Evolutionary conservation across 2,329 filamentous ascomycete genomes (phyloP).

Genomic region (Colletotrichum musicola): DNA sequence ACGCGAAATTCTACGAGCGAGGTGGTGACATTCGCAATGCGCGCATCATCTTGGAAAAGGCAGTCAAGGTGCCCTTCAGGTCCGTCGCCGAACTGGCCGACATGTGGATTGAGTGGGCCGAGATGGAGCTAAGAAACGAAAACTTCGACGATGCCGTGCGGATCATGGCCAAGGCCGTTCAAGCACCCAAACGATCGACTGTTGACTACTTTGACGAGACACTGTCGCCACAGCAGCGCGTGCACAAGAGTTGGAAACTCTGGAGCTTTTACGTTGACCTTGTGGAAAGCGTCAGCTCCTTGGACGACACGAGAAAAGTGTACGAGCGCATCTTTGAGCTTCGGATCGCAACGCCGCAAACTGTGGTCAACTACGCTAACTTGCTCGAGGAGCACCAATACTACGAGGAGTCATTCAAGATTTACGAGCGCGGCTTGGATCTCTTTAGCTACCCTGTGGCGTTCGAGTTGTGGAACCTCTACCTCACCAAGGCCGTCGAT

Average conservation of each 20-base stretch:
- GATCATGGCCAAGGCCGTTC: slow-evolving; percentile 97
- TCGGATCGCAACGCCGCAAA: slow-evolving; percentile 96
- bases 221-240: slow-evolving; percentile 91
- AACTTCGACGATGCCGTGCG: slow-evolving; percentile 95
- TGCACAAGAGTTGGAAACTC: slow-evolving; percentile 99
- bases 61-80: slow-evolving; percentile 97
- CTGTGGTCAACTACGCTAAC: slow-evolving; percentile 98
- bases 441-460: slow-evolving; percentile 99
- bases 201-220: slow-evolving; percentile 99
- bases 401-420: slow-evolving; percentile 97
- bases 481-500: slow-evolving; percentile 96
- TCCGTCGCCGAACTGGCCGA: slow-evolving; percentile 97
- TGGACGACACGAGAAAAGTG: slow-evolving; percentile 93
- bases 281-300: slow-evolving; percentile 90
- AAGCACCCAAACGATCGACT: slow-evolving; percentile 95
- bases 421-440: slow-evolving; percentile 95
- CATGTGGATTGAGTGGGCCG: slow-evolving; percentile 99
- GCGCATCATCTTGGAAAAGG: slow-evolving; percentile 95
- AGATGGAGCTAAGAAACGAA: slow-evolving; percentile 96
- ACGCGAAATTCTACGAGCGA: slow-evolving; percentile 95
- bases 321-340: slow-evolving; percentile 99
- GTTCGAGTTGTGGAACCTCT: slow-evolving; percentile 98
- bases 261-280: slow-evolving; percentile 99
- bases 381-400: slow-evolving; percentile 94
- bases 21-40: slow-evolving; percentile 88